Evolutionary conservation across 768 basidiomycete genomes (phyloP).

Genomic region (Ephemerocybe angulata): DNA sequence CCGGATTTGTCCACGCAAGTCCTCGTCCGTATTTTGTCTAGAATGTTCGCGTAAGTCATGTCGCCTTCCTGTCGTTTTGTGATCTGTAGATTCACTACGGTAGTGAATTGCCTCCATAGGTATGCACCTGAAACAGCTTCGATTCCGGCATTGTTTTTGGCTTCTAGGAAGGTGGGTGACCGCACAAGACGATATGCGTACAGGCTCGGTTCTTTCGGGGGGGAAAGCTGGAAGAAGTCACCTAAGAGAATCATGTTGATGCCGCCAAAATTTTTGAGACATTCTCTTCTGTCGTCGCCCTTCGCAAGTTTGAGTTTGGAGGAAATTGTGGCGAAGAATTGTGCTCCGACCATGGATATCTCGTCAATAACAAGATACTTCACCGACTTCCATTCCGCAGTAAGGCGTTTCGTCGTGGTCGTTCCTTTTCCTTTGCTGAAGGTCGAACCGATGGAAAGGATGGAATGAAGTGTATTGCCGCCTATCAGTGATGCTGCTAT

Average conservation of each 20-base stretch:
- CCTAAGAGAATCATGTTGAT: slow-evolving; percentile 29
- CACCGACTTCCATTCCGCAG: neutral
- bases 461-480: neutral
- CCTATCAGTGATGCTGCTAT: neutral
- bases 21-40: slow-evolving; percentile 7
- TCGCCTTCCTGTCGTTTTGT: slow-evolving; percentile 14
- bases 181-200: slow-evolving; percentile 13
- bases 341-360: neutral
- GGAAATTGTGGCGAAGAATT: neutral
- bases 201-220: slow-evolving; percentile 13
- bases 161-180: neutral
- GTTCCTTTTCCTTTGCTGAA: neutral
- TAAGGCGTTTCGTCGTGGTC: neutral
- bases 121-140: slow-evolving; percentile 7
- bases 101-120: slow-evolving; percentile 11
- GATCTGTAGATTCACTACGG: slow-evolving; percentile 10
- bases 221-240: slow-evolving; percentile 11
- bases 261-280: slow-evolving; percentile 19
- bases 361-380: neutral
- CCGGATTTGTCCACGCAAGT: neutral
- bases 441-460: neutral
- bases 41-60: slow-evolving; percentile 9
- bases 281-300: neutral
- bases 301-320: neutral
- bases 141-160: slow-evolving; percentile 3